Evolutionary conservation across 2,329 filamentous ascomycete genomes (phyloP).

Genomic region (Neodidymelliopsis sp.): DNA sequence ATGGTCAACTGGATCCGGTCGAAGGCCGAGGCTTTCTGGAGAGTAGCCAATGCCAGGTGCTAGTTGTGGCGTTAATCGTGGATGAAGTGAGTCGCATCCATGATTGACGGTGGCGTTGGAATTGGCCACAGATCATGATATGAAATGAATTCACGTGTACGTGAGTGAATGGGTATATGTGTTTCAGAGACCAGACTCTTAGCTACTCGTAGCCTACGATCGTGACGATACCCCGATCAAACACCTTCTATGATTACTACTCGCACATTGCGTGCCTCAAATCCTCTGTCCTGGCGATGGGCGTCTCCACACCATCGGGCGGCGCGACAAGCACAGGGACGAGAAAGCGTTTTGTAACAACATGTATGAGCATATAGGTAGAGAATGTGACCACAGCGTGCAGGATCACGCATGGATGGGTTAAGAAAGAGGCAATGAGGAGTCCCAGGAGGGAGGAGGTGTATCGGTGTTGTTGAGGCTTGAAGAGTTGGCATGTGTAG

Average conservation of each 20-base stretch:
- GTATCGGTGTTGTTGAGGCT: not conserved
- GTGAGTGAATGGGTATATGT: no score
- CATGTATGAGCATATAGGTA: not conserved
- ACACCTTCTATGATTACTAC: not conserved
- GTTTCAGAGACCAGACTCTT: no score
- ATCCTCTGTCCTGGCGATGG: not conserved
- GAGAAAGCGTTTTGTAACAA: not conserved
- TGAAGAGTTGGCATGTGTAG: not conserved
- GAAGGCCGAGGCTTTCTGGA: no score
- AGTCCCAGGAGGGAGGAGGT: not conserved
- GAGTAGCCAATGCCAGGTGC: no score
- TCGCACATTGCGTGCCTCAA: not conserved
- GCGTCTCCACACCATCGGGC: not conserved
- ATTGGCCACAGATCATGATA: no score
- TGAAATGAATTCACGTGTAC: no score
- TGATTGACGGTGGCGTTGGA: no score
- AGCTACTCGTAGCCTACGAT: no score
- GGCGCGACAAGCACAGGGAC: not conserved
- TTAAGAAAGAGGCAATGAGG: not conserved
- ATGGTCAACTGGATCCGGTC: no score
- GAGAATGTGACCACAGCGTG: not conserved
- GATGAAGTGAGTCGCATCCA: no score
- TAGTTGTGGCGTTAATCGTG: no score
- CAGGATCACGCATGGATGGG: slow-evolving; percentile 1
- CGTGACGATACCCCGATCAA: no score